These are phyloP conservation scores for Populus hybrid DNA, from an alignment of 441 rosid species.

Conservation along the genomic window DNA sequence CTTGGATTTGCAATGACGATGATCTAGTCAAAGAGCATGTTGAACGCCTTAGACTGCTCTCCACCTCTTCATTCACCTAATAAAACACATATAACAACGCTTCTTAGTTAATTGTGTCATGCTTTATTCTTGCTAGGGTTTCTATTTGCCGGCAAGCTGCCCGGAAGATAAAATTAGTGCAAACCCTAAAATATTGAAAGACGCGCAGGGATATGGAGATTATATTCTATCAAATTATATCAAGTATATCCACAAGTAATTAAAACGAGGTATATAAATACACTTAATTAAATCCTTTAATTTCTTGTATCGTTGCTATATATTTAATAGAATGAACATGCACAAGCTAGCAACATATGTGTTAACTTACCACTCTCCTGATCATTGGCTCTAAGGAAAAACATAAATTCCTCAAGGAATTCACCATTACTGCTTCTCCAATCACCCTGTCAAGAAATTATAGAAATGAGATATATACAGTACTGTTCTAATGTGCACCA, in stretches of 20 bases:
- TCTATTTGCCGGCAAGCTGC: neutral
- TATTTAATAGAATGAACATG: neutral
- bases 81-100: neutral
- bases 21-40: constrained; percentile 32
- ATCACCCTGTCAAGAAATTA: constrained; percentile 39
- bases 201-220: neutral
- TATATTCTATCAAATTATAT: too few species aligned
- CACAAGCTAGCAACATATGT: neutral
- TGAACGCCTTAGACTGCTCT: constrained; percentile 32
- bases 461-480: neutral
- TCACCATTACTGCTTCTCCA: constrained; percentile 39
- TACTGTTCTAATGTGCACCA: neutral
- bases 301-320: neutral
- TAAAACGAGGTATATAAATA: neutral
- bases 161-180: neutral
- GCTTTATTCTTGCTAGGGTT: neutral
- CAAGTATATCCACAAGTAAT: neutral
- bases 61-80: constrained; percentile 71
- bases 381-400: constrained; percentile 61
- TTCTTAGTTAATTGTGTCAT: neutral
- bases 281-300: neutral
- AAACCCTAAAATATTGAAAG: neutral
- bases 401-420: constrained; percentile 31
- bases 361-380: constrained; percentile 56
- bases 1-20: constrained; percentile 54